Evolutionary conservation across 108 stramenopile genomes (phyloP).

Genomic region (Cyclotella baltica): DNA sequence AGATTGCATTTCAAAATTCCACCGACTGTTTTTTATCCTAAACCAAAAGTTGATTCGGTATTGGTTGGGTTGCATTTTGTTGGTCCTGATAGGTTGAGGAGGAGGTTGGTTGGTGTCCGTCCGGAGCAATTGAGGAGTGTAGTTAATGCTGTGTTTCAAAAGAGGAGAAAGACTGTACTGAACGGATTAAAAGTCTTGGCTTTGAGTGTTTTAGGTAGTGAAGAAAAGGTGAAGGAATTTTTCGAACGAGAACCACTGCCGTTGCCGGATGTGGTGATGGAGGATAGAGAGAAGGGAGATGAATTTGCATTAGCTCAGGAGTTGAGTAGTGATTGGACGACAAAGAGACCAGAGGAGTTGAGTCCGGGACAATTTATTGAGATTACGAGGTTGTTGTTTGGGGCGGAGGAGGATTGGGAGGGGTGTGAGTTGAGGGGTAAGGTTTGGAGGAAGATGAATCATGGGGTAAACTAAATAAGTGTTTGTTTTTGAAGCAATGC

Average conservation of each 20-base stretch:
- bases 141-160: slow-evolving; percentile 91
- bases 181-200: slow-evolving; percentile 88
- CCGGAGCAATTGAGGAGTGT: slow-evolving; percentile 84
- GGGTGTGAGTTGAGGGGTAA: slow-evolving; percentile 63
- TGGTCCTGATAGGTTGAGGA: slow-evolving; percentile 60
- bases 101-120: slow-evolving; percentile 80
- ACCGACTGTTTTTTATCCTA: slow-evolving; percentile 97
- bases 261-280: slow-evolving; percentile 58
- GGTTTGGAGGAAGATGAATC: slow-evolving; percentile 93
- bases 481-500: neutral
- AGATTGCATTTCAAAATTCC: slow-evolving; percentile 96
- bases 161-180: slow-evolving; percentile 95
- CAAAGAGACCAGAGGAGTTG: slow-evolving; percentile 92
- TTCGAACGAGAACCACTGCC: slow-evolving; percentile 64
- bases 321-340: slow-evolving; percentile 85
- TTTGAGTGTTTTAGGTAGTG: slow-evolving; percentile 44
- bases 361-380: slow-evolving; percentile 94
- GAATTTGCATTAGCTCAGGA: slow-evolving; percentile 74
- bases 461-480: slow-evolving; percentile 74
- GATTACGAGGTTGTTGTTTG: slow-evolving; percentile 85
- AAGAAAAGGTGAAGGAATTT: slow-evolving; percentile 47
- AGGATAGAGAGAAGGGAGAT: slow-evolving; percentile 65
- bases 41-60: slow-evolving; percentile 95
- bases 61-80: slow-evolving; percentile 93
- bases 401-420: slow-evolving; percentile 46